Conservation (phyloP, 768 basidiomycete genomes). For the Mycena vulgaris region DNA sequence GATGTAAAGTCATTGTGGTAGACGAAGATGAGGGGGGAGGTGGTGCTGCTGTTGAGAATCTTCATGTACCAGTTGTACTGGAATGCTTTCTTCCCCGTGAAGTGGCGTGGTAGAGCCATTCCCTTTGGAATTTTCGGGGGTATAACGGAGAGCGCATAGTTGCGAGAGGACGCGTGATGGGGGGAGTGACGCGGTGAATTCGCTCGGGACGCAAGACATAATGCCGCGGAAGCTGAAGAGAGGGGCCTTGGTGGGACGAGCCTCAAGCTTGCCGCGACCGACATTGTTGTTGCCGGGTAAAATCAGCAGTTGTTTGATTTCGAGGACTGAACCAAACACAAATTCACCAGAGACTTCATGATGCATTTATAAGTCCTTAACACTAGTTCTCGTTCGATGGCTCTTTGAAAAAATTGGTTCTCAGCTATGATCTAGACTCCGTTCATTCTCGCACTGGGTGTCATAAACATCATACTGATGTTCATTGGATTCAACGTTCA, state of each 20-base stretch:
- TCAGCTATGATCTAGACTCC: no score
- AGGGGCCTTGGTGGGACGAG: constrained; percentile 15
- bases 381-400: no score
- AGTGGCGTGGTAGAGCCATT: constrained; percentile 75
- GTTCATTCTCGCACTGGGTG: no score
- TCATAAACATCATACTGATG: no score
- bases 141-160: constrained; percentile 72
- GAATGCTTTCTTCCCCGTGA: constrained; percentile 84
- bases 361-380: no score
- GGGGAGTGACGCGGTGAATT: background rate
- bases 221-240: background rate
- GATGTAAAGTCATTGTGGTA: constrained; percentile 84
- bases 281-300: constrained; percentile 7
- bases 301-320: constrained; percentile 13
- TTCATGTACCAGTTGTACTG: constrained; percentile 86
- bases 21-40: constrained; percentile 82
- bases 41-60: constrained; percentile 71
- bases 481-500: no score
- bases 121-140: constrained; percentile 66
- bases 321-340: background rate
- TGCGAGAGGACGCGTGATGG: constrained; percentile 4
- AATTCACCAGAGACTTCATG: no score
- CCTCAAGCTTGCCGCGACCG: constrained; percentile 14
- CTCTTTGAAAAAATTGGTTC: no score
- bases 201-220: background rate